Base-by-base conservation (phyloP, 805 yeast genomes). In the Suhomyces canberraensis region DNA sequence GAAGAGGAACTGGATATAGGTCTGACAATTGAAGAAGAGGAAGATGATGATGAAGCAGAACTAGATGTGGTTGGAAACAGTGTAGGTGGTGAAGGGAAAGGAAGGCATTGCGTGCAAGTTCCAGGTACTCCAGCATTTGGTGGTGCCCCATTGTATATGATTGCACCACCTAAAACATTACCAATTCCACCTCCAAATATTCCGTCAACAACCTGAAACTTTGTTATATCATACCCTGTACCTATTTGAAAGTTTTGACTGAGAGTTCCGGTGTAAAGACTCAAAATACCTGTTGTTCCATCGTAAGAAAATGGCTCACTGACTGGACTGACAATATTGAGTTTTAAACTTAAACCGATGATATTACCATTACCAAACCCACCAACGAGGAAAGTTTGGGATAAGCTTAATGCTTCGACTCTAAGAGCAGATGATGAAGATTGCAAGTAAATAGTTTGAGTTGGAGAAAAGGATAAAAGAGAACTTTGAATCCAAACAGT, bases 291-390 rank as follows among this genome's bases (percentile, higher is more conserved):
- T 11, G 50, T 44, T 3, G 18, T 25, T 3, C 46, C 29, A 17
- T 36, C 20, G 16, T 44, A 44, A 1, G 16, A 9, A 28, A 8
- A 40, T 8, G 44, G 39, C 6, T 4, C 14, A 8, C 16, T 9
- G 8, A 33, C 13, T 3, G 26, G 11, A 11, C 22, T 11, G 8
- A 9, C 18, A 15, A 16, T 30, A 24, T 37, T 37, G 13, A 44
- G 44, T 6, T 42, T 27, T 8, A 36, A 19, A 44, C 46, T 45
- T 29, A 54, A 36, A 17, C 59, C 61, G 40, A 56, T 52, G 16
- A 42, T 36, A 36, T 57, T 57, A n/a, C 58, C 58, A 33, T 46
- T 45, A 37, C 63, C 63, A 41, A 46, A 58, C 13, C 61, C 61
- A 51, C 54, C 4, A 39, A 20, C n/a, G n/a, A n/a, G n/a, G n/a